Conservation (phyloP, 345 rosid genomes). For the Nasturtium officinale region DNA sequence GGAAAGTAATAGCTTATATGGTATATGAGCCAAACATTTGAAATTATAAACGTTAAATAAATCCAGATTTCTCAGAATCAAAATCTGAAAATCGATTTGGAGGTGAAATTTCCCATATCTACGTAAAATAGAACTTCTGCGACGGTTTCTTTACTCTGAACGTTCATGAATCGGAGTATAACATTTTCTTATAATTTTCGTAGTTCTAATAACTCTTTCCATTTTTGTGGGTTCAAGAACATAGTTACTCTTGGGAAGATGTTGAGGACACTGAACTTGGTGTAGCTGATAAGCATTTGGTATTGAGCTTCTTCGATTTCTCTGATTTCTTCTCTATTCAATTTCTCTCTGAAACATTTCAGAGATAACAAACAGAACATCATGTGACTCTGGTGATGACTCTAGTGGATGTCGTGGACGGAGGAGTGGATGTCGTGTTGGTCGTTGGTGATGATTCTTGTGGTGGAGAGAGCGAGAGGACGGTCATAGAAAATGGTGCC, state of each 20-base stretch:
- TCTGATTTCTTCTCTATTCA: constrained; percentile 40
- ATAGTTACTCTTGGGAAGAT: constrained; percentile 47
- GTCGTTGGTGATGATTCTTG: constrained; percentile 33
- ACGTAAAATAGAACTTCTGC: constrained; percentile 43
- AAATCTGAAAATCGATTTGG: no score
- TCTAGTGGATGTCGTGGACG: constrained; percentile 32
- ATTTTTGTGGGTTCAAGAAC: constrained; percentile 33
- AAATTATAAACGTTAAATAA: no score
- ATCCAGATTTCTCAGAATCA: no score
- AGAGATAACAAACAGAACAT: constrained; percentile 44
- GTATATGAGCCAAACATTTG: no score
- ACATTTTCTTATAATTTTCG: constrained; percentile 39
- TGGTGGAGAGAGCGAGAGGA: constrained; percentile 39
- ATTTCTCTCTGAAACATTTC: constrained; percentile 48
- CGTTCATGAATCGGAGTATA: constrained; percentile 35
- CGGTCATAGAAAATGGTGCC: constrained; percentile 51
- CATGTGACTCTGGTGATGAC: constrained; percentile 38
- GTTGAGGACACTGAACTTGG: constrained; percentile 44
- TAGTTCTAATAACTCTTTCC: constrained; percentile 36
- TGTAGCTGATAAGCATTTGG: constrained; percentile 30
- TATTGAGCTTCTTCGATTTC: constrained; percentile 45
- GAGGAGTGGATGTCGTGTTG: constrained; percentile 52
- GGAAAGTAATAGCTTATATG: no score
- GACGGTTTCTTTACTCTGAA: constrained; percentile 9
- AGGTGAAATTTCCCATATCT: constrained; percentile 7